Evolutionary conservation across 2,329 filamentous ascomycete species (phyloP).

Genomic region (Nothophaeocryptopus gaeumannii): DNA sequence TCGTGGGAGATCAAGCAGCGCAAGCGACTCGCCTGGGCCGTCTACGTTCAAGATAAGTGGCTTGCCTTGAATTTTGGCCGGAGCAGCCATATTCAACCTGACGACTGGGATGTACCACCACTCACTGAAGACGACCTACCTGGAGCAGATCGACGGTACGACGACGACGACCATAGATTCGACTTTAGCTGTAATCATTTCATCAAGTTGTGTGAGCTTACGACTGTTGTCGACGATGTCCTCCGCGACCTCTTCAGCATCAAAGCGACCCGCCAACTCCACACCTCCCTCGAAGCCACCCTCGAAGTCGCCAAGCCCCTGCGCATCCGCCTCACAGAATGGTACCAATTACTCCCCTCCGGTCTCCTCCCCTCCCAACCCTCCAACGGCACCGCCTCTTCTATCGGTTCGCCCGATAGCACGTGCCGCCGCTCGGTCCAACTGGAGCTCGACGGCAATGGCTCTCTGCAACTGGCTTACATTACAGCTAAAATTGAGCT

Average conservation of each 20-base stretch:
- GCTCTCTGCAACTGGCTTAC: constrained; percentile 52
- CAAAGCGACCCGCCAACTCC: constrained; percentile 40
- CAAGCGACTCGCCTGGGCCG: constrained; percentile 61
- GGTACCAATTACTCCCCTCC: constrained; percentile 49
- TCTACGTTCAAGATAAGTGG: constrained; percentile 66
- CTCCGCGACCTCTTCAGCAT: constrained; percentile 41
- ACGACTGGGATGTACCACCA: constrained; percentile 55
- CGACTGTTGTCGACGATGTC: constrained; percentile 52
- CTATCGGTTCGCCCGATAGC: constrained; percentile 20
- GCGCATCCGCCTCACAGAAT: constrained; percentile 48
- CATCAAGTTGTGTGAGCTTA: constrained; percentile 51
- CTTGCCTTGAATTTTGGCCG: constrained; percentile 57
- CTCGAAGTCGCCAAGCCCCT: constrained; percentile 50
- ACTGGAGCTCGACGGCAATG: constrained; percentile 43
- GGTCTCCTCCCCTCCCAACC: constrained; percentile 21
- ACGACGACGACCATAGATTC: constrained; percentile 13
- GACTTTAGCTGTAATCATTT: constrained; percentile 41
- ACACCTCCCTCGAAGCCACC: constrained; percentile 42
- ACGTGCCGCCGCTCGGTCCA: constrained; percentile 29
- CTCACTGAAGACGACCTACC: constrained; percentile 47
- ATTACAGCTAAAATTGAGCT: constrained; percentile 53
- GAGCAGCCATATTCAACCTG: constrained; percentile 53
- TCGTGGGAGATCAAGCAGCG: constrained; percentile 62
- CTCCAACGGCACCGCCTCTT: constrained; percentile 4
- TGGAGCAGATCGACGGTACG: constrained; percentile 22